phyloP scores from a whole-genome alignment of 148 eudicot genomes.

The Drosera capensis region DNA sequence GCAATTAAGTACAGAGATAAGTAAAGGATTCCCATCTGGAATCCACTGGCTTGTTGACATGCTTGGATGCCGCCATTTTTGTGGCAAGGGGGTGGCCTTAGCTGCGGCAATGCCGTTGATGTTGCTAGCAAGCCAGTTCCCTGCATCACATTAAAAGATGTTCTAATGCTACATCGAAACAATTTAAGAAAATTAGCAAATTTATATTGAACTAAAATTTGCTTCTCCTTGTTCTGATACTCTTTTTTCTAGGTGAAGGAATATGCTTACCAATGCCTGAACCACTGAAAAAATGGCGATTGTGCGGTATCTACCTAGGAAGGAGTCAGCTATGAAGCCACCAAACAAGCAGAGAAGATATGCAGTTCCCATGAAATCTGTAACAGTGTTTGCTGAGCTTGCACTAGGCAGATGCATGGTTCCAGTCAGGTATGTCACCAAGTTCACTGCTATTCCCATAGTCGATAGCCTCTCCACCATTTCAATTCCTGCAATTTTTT shows the following conservation, averaged over 20 bases:
- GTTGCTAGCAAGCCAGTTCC: slow-evolving; percentile 54
- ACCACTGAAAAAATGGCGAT: slow-evolving; percentile 49
- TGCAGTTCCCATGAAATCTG: slow-evolving; percentile 80
- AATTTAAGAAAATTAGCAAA: neutral
- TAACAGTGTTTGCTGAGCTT: slow-evolving; percentile 66
- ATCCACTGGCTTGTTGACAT: slow-evolving; percentile 44
- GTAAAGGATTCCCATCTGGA: slow-evolving; percentile 32
- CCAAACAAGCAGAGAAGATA: slow-evolving; percentile 80
- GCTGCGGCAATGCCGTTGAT: slow-evolving; percentile 46
- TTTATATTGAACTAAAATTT: neutral
- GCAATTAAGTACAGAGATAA: slow-evolving; percentile 41
- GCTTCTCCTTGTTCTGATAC: neutral
- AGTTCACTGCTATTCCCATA: slow-evolving; percentile 94
- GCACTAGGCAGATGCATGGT: slow-evolving; percentile 83
- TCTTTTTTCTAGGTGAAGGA: neutral
- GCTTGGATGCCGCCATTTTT: slow-evolving; percentile 2
- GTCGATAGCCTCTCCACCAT: slow-evolving; percentile 86
- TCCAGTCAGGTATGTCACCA: slow-evolving; percentile 63
- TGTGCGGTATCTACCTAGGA: slow-evolving; percentile 73
- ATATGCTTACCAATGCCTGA: slow-evolving; percentile 34
- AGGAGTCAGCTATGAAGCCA: slow-evolving; percentile 77
- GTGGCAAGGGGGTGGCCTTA: slow-evolving; percentile 54
- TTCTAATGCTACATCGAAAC: neutral
- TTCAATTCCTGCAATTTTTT: slow-evolving; percentile 43
- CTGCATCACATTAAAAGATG: slow-evolving; percentile 11